A percentile compares a stretch with the other conserved stretches of the same genome.
Evolutionary conservation across 768 basidiomycete genomes (phyloP).

Genomic region (Holtermannia corniformis): DNA sequence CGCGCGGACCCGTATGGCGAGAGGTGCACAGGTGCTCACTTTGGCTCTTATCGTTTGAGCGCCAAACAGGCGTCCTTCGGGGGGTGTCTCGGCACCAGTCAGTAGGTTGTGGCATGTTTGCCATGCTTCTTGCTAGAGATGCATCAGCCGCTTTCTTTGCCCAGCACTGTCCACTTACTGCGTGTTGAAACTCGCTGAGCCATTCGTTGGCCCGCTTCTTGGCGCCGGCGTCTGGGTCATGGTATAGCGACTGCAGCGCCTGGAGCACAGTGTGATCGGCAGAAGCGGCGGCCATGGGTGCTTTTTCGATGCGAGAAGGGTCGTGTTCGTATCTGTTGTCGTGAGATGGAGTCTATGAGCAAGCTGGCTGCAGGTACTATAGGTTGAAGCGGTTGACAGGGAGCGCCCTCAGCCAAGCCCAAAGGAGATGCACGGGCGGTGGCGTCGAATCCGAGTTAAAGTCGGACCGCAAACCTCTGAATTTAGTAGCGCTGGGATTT

Average conservation of each 20-base stretch:
- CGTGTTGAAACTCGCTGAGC: constrained; percentile 98
- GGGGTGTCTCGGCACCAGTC: constrained; percentile 63
- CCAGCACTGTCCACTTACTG: constrained; percentile 56
- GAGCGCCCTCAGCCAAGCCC: too few species aligned
- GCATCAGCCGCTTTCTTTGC: constrained; percentile 1
- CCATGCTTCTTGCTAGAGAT: constrained; percentile 89
- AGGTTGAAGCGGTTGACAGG: too few species aligned
- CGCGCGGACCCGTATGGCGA: too few species aligned
- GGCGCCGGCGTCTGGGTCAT: constrained; percentile 63
- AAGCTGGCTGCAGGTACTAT: too few species aligned
- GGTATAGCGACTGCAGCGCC: constrained; percentile 43
- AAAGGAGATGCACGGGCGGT: too few species aligned
- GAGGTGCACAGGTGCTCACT: constrained; percentile 50
- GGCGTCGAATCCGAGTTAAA: too few species aligned
- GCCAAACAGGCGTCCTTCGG: constrained; percentile 79
- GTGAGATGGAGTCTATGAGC: too few species aligned
- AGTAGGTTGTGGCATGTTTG: constrained; percentile 85
- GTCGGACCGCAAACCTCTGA: too few species aligned
- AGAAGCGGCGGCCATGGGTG: background rate
- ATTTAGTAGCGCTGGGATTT: too few species aligned
- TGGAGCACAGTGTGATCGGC: constrained; percentile 27
- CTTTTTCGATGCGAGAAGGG: background rate
- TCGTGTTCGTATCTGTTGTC: too few species aligned
- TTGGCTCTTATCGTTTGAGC: constrained; percentile 94
- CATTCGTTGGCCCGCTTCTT: constrained; percentile 83